Conservation (phyloP, 306 rosid genomes). For the Medicago arabica region DNA sequence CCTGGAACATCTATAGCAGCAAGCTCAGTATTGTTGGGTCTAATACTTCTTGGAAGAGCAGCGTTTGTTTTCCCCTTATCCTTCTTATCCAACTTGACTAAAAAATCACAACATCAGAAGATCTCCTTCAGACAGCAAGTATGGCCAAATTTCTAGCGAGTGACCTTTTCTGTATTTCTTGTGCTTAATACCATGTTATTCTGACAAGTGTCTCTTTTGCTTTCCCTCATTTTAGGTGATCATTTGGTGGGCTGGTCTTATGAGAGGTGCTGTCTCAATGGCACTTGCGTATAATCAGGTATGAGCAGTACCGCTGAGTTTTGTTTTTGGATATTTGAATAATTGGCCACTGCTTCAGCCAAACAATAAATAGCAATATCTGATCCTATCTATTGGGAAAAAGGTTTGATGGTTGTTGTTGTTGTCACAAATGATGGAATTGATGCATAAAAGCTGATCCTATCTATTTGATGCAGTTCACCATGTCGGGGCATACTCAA, state of each 20-base stretch:
- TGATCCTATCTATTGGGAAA: constrained; percentile 1
- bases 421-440: neutral
- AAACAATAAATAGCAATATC: constrained; percentile 10
- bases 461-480: constrained; percentile 67
- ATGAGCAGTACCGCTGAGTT: constrained; percentile 33
- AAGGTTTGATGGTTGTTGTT: neutral
- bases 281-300: constrained; percentile 99
- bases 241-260: constrained; percentile 99
- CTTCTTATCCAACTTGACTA: constrained; percentile 74
- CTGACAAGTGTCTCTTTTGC: constrained; percentile 36
- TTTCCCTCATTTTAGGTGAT: constrained; percentile 61
- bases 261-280: constrained; percentile 98
- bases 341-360: constrained; percentile 9
- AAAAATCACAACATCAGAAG: constrained; percentile 61
- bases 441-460: constrained; percentile 18
- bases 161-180: constrained; percentile 12
- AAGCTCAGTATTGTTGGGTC: constrained; percentile 77
- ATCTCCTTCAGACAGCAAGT: constrained; percentile 79
- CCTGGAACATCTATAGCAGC: constrained; percentile 93
- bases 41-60: constrained; percentile 86
- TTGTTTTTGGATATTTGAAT: neutral
- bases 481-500: constrained; percentile 88
- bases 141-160: constrained; percentile 43
- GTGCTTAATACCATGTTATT: constrained; percentile 22
- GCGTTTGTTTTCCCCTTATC: constrained; percentile 93